Percentiles rank a stretch among this genome's conserved stretches.
phyloP scores from a whole-genome alignment of 176 grass and related monocot species.

The Musa beccarii region DNA sequence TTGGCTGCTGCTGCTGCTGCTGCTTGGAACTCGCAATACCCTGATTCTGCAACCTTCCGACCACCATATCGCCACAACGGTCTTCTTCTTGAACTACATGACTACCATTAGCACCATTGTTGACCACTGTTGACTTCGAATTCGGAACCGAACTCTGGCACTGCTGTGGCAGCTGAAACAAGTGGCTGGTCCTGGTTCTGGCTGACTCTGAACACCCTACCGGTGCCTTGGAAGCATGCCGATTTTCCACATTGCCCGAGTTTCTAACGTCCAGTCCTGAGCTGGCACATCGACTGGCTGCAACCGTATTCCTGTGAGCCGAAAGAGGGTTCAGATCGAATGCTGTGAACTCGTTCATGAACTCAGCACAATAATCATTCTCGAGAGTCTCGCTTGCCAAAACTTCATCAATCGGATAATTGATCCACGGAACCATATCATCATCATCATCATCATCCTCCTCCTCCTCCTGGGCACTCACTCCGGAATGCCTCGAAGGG shows the following conservation, averaged over 20 bases:
- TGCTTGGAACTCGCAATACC: background rate
- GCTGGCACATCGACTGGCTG: background rate
- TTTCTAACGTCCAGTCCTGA: background rate
- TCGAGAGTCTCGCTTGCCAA: slow-evolving; percentile 2
- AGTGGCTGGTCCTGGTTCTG: background rate
- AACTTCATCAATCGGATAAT: slow-evolving; percentile 13
- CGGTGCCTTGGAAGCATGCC: background rate
- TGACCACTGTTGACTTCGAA: background rate
- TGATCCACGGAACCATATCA: slow-evolving; percentile 25
- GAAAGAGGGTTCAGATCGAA: slow-evolving; percentile 4
- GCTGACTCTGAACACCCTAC: background rate
- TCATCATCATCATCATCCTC: background rate
- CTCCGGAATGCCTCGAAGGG: background rate
- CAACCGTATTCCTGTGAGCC: background rate
- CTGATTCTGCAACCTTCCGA: slow-evolving; percentile 9
- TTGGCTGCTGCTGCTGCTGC: background rate
- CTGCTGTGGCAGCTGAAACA: slow-evolving; percentile 9
- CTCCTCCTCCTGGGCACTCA: background rate
- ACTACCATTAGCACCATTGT: background rate
- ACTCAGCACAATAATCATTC: slow-evolving; percentile 14
- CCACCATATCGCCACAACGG: background rate
- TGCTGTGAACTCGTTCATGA: slow-evolving; percentile 15
- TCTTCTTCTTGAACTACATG: background rate
- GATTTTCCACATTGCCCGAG: background rate
- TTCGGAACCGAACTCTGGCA: background rate